Base-by-base conservation (phyloP, 257 asterid genomes). In the Rubia yunnanensis region DNA sequence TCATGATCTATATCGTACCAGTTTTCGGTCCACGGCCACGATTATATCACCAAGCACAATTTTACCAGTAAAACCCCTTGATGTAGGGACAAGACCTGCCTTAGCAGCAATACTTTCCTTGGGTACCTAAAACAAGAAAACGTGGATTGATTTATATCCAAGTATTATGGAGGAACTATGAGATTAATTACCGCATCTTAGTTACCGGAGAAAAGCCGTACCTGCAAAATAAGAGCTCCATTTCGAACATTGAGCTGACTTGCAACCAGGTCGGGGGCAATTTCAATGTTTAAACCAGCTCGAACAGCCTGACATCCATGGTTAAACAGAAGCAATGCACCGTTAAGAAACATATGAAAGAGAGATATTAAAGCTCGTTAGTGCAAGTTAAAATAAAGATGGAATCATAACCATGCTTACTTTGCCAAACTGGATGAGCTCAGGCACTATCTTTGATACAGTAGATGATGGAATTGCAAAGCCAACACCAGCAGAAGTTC, bases 401-500 rank as follows among this genome's bases (percentile, higher is more conserved):
- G 36, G 20, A 23, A 48, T 17, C 57, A 18, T 38, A 60, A 63
- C 32, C 23, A 49, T 7, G 44, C 84, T 52, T 84, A 89, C 99
- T 78, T 84, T 87, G 64, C 97, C 99, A 69, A 72, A 74, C 71
- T 84, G 89, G 83, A 92, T 87, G 64, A 92, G 89, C 83, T 89
- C 96, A 41, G 99, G 99, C 35, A 89, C 97, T 70, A 89, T 88
- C 82, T 85, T 92, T 46, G 72, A 77, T 74, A 92, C 95, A 17
- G 95, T 87, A 48, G 97, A 84, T 28, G 97, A 89, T 66, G 99
- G 97, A 69, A 92, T 92, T 31, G 96, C 97, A 38, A 92, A 92
- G 56, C 98, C 98, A 9, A 92, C 95, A 54, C 98, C 98, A 24
- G 97, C 97, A 23, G 98, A 92, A 54, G 98, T 87, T 72, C 98